Base-by-base conservation (phyloP, 768 basidiomycete genomes). In the Bullera alba region DNA sequence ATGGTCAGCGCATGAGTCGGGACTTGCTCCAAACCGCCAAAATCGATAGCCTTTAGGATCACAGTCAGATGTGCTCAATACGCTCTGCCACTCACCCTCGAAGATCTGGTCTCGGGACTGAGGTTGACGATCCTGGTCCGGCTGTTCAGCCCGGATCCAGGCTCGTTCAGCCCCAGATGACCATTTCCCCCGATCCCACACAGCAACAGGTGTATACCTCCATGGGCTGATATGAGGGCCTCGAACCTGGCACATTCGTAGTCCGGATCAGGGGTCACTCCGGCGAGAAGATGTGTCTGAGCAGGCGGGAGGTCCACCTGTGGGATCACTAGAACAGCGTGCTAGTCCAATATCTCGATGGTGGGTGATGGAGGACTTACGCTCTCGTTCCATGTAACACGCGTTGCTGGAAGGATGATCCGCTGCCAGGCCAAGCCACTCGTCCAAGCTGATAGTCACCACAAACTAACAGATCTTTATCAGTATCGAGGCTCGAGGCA, bases 381-480 rank as follows among this genome's bases (percentile, higher is more conserved):
- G 56, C 17, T 62, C 42, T 44, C 53, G 36, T 23, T 49, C 65
- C 88, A 92, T 91, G 76, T 90, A 90, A 32, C 84, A 84, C 70
- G 87, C 86, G 66, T 90, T 89, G 17, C 84, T 85, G 67, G 89
- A 85, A 34, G 83, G 75, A 72, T 91, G 87, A 60, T 87, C 84
- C 43, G 75, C 76, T 14, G 84, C 81, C 25, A 90, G 77, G 4
- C 82, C 84, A 48, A 89, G 86, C 62, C 89, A 91, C 73, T 92
- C 88, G 73, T 92, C 88, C 85, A 90, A 88, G 75, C 89, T 89
- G 77, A 90, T 89, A 0, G 86, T 88, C 36, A 89, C 78, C 54
- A 89, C 87, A 76, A 89, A 74, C 74, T 85, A 82, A 76, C 85
- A 88, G 26, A 12, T 39, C 35, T 7, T 14, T 7, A 17, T 42